These are phyloP conservation scores for Salinomyces thailandicus DNA, from an alignment of 2,329 filamentous ascomycete species.

Conservation along the genomic window DNA sequence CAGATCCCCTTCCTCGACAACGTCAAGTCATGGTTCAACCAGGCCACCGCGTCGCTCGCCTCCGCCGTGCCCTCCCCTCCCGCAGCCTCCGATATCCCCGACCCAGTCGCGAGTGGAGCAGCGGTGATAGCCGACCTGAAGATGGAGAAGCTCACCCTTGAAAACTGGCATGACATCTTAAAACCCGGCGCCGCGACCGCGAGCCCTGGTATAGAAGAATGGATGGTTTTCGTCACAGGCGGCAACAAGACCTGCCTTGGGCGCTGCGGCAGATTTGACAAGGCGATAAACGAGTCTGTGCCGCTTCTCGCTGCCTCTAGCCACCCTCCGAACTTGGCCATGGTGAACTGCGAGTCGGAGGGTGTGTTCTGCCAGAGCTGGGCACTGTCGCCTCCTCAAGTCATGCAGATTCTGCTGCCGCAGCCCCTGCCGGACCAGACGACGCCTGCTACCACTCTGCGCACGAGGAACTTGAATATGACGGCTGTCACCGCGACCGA, in stretches of 20 bases:
- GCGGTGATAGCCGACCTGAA: conserved; percentile 43
- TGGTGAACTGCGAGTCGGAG: conserved; percentile 65
- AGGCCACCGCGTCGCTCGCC: conserved; percentile 46
- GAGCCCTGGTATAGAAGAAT: conserved; percentile 55
- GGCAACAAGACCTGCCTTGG: conserved; percentile 71
- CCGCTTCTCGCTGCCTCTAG: conserved; percentile 49
- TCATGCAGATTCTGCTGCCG: conserved; percentile 56
- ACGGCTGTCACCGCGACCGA: conserved; percentile 56
- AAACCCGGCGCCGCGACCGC: conserved; percentile 50
- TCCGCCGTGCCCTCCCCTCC: conserved; percentile 38
- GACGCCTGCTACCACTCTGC: conserved; percentile 53
- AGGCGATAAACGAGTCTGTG: conserved; percentile 43
- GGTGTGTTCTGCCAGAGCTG: conserved; percentile 65
- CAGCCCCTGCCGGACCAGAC: conserved; percentile 51
- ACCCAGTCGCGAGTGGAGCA: conserved; percentile 35
- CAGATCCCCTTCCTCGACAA: conserved; percentile 50
- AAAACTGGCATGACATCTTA: conserved; percentile 62
- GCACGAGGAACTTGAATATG: conserved; percentile 56
- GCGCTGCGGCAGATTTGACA: conserved; percentile 53
- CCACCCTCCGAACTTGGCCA: conserved; percentile 54
- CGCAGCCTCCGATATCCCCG: conserved; percentile 28
- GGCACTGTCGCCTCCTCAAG: conserved; percentile 52
- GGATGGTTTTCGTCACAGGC: conserved; percentile 64
- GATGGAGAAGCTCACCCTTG: conserved; percentile 51
- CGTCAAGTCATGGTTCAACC: conserved; percentile 43